Evolutionary conservation across 2,329 filamentous ascomycete genomes (phyloP).

Genomic region (Bipolaris sorokiniana): DNA sequence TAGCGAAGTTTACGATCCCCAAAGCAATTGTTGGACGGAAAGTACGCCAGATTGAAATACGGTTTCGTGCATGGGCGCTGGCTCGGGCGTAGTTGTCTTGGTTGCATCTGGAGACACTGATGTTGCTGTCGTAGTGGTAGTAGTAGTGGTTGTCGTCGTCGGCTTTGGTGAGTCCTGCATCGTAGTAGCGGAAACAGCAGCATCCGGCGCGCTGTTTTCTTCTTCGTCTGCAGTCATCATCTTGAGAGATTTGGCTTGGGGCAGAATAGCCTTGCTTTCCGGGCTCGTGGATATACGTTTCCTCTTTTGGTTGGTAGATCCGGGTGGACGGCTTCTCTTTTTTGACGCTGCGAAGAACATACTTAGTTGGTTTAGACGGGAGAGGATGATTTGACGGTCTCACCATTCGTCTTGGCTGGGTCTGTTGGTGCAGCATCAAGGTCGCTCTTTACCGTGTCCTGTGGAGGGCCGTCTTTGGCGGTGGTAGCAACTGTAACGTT

Average conservation of each 20-base stretch:
- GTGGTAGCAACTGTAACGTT: background rate
- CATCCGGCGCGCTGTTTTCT: background rate
- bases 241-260: background rate
- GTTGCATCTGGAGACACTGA: background rate
- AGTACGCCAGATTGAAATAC: slow-evolving; percentile 15
- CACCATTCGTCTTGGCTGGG: slow-evolving; percentile 11
- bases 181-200: background rate
- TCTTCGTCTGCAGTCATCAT: background rate
- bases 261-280: background rate
- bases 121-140: background rate
- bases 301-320: slow-evolving; percentile 7
- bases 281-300: background rate
- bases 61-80: slow-evolving; percentile 1
- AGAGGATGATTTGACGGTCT: slow-evolving; percentile 10
- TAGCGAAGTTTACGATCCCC: slow-evolving; percentile 1
- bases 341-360: slow-evolving; percentile 3
- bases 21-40: slow-evolving; percentile 15
- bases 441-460: background rate
- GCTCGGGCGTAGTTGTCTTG: background rate
- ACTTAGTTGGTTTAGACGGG: slow-evolving; percentile 13
- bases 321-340: slow-evolving; percentile 9
- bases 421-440: background rate
- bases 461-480: background rate
- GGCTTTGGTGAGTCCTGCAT: background rate
- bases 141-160: background rate